Evolutionary conservation across 441 rosid genomes (phyloP), one percentile per base, ranked within the genome.

Genomic region (Isatis lusitanica): DNA sequence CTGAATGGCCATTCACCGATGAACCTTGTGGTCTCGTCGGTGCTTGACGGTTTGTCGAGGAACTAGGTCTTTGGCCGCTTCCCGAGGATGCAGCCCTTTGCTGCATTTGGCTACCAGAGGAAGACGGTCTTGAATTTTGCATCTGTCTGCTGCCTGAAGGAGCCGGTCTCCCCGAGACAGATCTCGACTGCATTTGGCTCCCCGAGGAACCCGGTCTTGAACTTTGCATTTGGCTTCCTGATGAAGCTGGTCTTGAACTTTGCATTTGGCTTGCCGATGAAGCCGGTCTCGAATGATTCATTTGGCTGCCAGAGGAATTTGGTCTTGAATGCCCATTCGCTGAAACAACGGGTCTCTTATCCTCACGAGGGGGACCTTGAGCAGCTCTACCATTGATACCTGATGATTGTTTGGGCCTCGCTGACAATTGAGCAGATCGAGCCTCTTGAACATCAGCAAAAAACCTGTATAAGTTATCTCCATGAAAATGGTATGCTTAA

Each of bases 371-470:
- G 4, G 58, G 59, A 30, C 24, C 50, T 0, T 78, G 84, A 64
- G 66, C 59, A 71, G 73, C 72, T 82, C 85, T 80, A 76, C 83
- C 79, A 74, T 74, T 83, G 71, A 61, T 78, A 65, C 85, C 82
- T 70, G 84, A 53, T 38, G 73, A 71, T 39, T 65, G 96, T 73
- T 80, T 92, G 72, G 85, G 81, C 83, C 84, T 86, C 24, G 75
- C 78, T 53, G 80, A 80, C 63, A 77, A 31, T 48, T 81, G 90
- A 76, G 87, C 84, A 55, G 87, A 63, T 24, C 83, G 86, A 18
- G 85, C 88, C 83, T 89, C 96, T 92, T 89, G 81, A 92, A 87
- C 88, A 91, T 86, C 85, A 85, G 83, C 74, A 86, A 84, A 87
- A 85, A 89, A 66, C 83, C 86, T 79, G 85, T 80, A 74, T 86